Evolutionary conservation across 139 green algal species (phyloP), one percentile per base, ranked within the genome.

Genomic region (Picochlorum sp.): DNA sequence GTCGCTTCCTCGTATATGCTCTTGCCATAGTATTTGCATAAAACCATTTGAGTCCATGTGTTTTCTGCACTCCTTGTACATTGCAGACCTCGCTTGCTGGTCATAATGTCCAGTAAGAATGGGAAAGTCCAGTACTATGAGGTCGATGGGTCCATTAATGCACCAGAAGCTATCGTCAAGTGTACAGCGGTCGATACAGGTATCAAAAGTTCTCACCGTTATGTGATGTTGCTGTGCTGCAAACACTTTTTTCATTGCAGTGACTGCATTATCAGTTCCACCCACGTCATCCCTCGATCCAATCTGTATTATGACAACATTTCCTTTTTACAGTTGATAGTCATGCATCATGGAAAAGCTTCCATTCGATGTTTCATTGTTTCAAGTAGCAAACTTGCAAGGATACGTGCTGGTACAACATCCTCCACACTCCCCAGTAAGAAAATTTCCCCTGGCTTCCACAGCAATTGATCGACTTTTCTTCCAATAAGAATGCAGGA

Each of bases 291-390:
- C 16, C 13, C n/a, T 57, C 49, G 18, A 20, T 37, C 10, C 4
- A 65, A 51, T 24, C 49, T 68, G 52, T 13, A 65, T 4, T 37
- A 38, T 7, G 32, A 24, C 20, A 23, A 34, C 14, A 45, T 23
- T 56, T 26, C 23, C 13, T 23, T 5, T 56, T 28, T 20, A 24
- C 4, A 21, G 4, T 65, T 14, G 18, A 28, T 58, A 64, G 6
- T 18, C 64, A 45, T 32, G 18, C 34, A 30, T 30, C 34, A 38
- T 71, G 28, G 21, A 24, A 20, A 50, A 26, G 32, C 54, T 56
- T 65, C 65, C n/a, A 60, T 55, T 41, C 37, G 10, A 61, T 78
- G 71, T 3, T 4, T 8, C 6, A 78, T 32, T 45, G 49, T n/a
- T 26, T 47, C 47, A 15, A 44, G 65, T 23, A 73, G 2, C 21